phyloP scores from a whole-genome alignment of 1,139 yeast genomes.

The Yamadazyma mexicana region DNA sequence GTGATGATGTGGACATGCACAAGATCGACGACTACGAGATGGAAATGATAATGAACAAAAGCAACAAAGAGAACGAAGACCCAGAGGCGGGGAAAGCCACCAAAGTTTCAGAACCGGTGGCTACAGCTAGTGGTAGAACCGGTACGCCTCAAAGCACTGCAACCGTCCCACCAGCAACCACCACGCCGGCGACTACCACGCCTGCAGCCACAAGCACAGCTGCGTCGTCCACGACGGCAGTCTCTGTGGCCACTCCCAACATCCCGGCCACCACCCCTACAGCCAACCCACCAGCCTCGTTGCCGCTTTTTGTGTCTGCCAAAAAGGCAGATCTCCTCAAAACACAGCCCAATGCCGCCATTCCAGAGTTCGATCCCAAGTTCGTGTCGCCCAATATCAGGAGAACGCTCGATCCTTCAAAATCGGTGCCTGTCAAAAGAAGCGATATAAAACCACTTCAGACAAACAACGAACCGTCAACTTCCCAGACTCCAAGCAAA shows the following conservation, averaged over 20 bases:
- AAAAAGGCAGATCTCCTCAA: conserved; percentile 55
- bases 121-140: too few species aligned
- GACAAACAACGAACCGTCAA: conserved; percentile 3
- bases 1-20: conserved; percentile 53
- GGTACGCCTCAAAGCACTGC: background rate
- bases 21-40: conserved; percentile 30
- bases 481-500: conserved; percentile 15
- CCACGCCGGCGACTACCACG: background rate
- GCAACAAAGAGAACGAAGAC: conserved; percentile 12
- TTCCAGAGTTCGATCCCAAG: conserved; percentile 48
- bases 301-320: conserved; percentile 56
- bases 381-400: conserved; percentile 52
- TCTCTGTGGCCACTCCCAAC: background rate
- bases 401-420: conserved; percentile 58
- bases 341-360: conserved; percentile 36
- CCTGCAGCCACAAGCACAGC: background rate
- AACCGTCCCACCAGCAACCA: background rate
- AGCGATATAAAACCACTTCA: conserved; percentile 19
- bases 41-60: conserved; percentile 23
- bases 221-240: background rate
- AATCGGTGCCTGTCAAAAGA: conserved; percentile 57
- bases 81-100: conserved; percentile 2
- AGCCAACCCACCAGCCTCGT: background rate
- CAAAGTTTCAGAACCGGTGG: too few species aligned
- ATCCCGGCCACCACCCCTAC: background rate